Evolutionary conservation across 1,139 yeast genomes (phyloP).

Genomic region (Spathaspora sp.): DNA sequence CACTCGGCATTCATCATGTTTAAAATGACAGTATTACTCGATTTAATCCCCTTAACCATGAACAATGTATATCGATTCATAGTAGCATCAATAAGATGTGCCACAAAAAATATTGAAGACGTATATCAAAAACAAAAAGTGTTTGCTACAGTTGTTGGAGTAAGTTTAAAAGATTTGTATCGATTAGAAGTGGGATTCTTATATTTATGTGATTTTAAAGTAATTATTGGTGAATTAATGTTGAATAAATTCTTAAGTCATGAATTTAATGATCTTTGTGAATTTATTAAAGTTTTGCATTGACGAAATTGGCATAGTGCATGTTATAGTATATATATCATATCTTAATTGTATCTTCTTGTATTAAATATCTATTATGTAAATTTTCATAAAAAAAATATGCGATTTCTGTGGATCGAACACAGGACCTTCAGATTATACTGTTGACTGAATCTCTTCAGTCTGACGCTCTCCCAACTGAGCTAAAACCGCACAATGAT

Average conservation of each 20-base stretch:
- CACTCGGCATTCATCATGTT: constrained; percentile 42
- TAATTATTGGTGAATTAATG: constrained; percentile 36
- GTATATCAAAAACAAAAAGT: constrained; percentile 43
- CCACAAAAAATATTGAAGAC: constrained; percentile 45
- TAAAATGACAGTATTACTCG: constrained; percentile 34
- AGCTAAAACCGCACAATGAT: constrained; percentile 40
- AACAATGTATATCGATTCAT: constrained; percentile 40
- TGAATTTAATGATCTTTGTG: constrained; percentile 28
- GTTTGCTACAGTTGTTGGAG: constrained; percentile 49
- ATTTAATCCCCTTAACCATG: constrained; percentile 31
- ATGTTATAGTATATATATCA: too few relatives aligned
- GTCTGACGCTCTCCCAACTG: constrained; percentile 61
- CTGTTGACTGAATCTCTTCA: constrained; percentile 30
- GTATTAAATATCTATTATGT: too few relatives aligned
- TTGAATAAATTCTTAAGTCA: constrained; percentile 32
- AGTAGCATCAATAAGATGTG: constrained; percentile 45
- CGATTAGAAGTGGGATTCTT: constrained; percentile 43
- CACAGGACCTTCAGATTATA: constrained; percentile 53
- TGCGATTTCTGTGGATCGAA: constrained; percentile 57
- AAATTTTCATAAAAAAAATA: constrained; percentile 16
- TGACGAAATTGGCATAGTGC: too few relatives aligned
- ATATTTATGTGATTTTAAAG: constrained; percentile 40
- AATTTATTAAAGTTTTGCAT: constrained; percentile 11
- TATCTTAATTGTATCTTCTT: too few relatives aligned
- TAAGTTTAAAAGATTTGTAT: constrained; percentile 35